phyloP scores from a whole-genome alignment of 2,329 filamentous ascomycete species.

The Epichloe amarillans region DNA sequence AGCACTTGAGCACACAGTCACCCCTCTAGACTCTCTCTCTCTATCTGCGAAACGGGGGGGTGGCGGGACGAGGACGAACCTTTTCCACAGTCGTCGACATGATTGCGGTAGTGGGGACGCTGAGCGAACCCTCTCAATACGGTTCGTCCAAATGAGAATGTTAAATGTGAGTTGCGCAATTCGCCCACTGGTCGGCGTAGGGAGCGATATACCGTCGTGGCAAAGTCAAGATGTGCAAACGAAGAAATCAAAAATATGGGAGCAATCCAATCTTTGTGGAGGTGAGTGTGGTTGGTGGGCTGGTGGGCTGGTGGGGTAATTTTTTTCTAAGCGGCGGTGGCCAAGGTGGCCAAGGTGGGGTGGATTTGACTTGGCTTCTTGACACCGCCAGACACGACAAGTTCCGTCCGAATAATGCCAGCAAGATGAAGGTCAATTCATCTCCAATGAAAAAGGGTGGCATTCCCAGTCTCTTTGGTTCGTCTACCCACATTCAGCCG shows the following conservation, averaged over 20 bases:
- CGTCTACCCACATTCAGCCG: conserved; percentile 2
- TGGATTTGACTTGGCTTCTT: not conserved
- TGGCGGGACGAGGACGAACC: conserved; percentile 37
- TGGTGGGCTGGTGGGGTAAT: conserved; percentile 28
- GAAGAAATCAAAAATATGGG: not conserved
- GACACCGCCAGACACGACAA: not conserved
- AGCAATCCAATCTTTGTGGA: not conserved
- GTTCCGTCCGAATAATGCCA: not conserved
- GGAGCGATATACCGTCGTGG: not conserved
- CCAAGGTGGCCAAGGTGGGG: not conserved
- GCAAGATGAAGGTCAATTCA: conserved; percentile 19
- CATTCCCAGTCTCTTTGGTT: conserved; percentile 1
- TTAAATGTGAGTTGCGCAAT: not conserved
- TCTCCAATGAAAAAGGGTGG: conserved; percentile 4
- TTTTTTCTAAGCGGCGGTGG: conserved; percentile 9
- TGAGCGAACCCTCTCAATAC: not conserved
- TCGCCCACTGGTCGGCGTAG: not conserved
- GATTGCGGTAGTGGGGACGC: conserved; percentile 25
- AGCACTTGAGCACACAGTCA: conserved; percentile 14
- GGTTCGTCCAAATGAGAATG: not conserved
- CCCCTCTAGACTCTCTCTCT: too few relatives aligned
- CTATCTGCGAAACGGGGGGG: not conserved
- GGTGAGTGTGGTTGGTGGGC: conserved; percentile 1
- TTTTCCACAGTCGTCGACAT: conserved; percentile 99
- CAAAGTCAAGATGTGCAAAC: too few relatives aligned